A percentile compares a stretch with the other conserved stretches of the same genome.
Evolutionary conservation across 768 basidiomycete species (phyloP).

Genomic region (Mycena filopes): DNA sequence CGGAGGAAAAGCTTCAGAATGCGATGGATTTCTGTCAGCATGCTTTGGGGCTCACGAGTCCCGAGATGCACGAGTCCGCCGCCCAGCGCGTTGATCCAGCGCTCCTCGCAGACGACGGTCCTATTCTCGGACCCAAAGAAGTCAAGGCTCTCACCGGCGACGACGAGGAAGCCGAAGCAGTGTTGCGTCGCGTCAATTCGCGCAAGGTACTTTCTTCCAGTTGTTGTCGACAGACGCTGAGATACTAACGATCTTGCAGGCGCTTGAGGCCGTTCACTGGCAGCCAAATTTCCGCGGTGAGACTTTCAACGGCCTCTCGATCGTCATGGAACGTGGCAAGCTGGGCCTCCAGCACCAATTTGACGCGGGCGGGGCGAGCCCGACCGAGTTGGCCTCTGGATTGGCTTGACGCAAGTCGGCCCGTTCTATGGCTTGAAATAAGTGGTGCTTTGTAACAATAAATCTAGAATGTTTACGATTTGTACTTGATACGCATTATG

Average conservation of each 20-base stretch:
- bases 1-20: constrained; percentile 12
- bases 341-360: too few species aligned
- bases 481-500: too few species aligned
- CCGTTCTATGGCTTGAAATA: too few species aligned
- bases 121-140: neutral
- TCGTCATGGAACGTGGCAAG: constrained; percentile 30
- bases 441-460: too few species aligned
- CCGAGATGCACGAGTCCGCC: constrained; percentile 19
- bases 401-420: too few species aligned
- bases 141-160: neutral
- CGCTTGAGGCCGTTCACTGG: constrained; percentile 31
- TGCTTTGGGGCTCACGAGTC: constrained; percentile 13
- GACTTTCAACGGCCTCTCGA: constrained; percentile 30
- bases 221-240: too few species aligned
- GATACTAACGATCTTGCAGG: too few species aligned
- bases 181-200: constrained; percentile 19
- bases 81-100: constrained; percentile 3
- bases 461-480: too few species aligned
- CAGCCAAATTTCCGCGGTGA: constrained; percentile 33
- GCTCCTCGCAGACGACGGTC: constrained; percentile 4
- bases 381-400: too few species aligned
- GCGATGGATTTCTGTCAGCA: constrained; percentile 31
- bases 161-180: constrained; percentile 14
- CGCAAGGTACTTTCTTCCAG: too few species aligned
- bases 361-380: too few species aligned